Base-by-base conservation (phyloP, 805 yeast genomes). In the Teunomyces pallodes region DNA sequence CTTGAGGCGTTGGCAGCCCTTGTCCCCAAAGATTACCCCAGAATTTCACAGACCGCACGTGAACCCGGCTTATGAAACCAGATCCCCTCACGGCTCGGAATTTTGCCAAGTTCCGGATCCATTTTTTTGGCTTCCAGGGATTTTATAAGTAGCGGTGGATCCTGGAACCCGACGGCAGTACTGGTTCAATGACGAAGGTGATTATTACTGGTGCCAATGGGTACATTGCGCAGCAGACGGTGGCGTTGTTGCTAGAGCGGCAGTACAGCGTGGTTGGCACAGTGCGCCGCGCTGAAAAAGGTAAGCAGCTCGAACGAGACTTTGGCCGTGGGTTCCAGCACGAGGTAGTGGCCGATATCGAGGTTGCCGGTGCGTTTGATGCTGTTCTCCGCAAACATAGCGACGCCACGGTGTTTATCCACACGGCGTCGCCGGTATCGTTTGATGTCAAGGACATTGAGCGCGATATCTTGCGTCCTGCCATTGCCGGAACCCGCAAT, bases 401-500 rank as follows among this genome's bases (percentile, higher is more conserved):
- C 30, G 84, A 81, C 36, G 75, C 81, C 47, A 67, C 68, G 9
- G 79, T 75, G 30, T 82, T 83, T 43, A 54, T 82, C 36, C 88
- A 83, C 61, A 74, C 84, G 8, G 87, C 88, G 2, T 76, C 85
- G 10, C 86, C 87, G 10, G 77, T 77, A 58, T 65, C 72, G 20
- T 75, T 73, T 58, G 69, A 74, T 9, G 63, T 70, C 16, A 62
- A 69, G 10, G 69, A 74, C 51, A 66, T 75, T 31, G 83, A 76
- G 48, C 74, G 75, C 43, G 83, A 79, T 16, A 66, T 82, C 46
- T 64, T 82, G 48, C 68, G 61, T 20, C 87, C 88, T 3, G 86
- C 87, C 1, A 64, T 80, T 4, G 60, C 71, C 14, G 86, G 86
- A 30, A 81, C 85, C 24, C 66, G 65, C 49, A 72, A 78, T 54